Evolutionary conservation across 2,329 filamentous ascomycete genomes (phyloP), one percentile per base, ranked within the genome.

Genomic region (Trichoderma koningii): DNA sequence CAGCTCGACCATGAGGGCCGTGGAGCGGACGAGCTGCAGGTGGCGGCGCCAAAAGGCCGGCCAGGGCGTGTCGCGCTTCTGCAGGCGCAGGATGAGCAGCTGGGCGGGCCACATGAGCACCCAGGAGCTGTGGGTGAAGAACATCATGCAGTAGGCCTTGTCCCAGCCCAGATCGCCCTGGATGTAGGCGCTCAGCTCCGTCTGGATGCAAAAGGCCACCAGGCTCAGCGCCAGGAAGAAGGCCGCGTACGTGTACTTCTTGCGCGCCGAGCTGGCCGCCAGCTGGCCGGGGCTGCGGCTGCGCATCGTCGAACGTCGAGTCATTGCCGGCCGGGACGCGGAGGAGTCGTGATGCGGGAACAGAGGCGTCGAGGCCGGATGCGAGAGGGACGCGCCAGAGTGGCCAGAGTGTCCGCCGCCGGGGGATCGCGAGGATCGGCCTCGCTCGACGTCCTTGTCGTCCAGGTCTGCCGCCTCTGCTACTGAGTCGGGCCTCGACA

Each of bases 71-170:
- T 89, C 85, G 72, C 88, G 87, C 77, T 92, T 92, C 75, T 93
- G 90, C 15, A 95, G 68, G 64, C 94, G 89, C 67, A 98, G 82
- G 57, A 97, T 84, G 26, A 91, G 77, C 42, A 99, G 85, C 77
- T 96, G 93, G 12, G 85, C 79, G 0, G 93, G 94, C 92, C 93
- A 99, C 26, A 99, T 83, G 55, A 98, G 78, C 10, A 89, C 77
- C 95, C 95, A 99, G 2, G 93, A 97, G 63, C 94, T 91, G 79
- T 99, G 95, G 12, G 95, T 99, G 69, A 99, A 83, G 78, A 96
- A 97, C 83, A 99, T 87, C 95, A 99, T 99, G 82, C 92, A 96
- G 80, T 97, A 99, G n/a, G 95, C 92, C 81, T 99, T 99, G 79
- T 96, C 87, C 95, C 95, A 99, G 68, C 90, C 88, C 68, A 97